Conservation (phyloP, 2,329 filamentous ascomycete species). For the Rhexocercosporidium sp. region DNA sequence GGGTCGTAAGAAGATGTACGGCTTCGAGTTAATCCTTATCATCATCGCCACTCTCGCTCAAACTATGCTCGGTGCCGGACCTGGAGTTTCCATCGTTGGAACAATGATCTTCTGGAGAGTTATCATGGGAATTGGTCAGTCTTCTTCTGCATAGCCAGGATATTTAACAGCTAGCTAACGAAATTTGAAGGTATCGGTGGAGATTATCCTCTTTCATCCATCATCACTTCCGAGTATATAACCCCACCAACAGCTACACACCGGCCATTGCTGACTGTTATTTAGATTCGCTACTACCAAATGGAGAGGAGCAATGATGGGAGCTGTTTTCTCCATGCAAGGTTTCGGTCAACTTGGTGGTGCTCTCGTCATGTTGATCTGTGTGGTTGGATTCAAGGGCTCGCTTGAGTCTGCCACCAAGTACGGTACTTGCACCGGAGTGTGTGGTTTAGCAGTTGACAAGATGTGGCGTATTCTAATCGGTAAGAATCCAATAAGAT, state of each 20-base stretch:
- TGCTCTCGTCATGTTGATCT: conserved; percentile 77
- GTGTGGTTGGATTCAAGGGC: conserved; percentile 72
- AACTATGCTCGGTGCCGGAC: conserved; percentile 67
- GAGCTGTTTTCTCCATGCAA: conserved; percentile 85
- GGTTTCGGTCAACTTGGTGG: conserved; percentile 80
- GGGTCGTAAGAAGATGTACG: conserved; percentile 80
- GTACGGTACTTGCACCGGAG: conserved; percentile 63
- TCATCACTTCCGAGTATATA: conserved; percentile 76
- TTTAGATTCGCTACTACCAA: conserved; percentile 76
- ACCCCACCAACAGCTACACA: background rate
- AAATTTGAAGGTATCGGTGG: conserved; percentile 70
- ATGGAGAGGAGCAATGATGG: conserved; percentile 88
- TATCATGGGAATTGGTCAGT: conserved; percentile 59
- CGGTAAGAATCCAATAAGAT: background rate
- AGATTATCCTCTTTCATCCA: conserved; percentile 81
- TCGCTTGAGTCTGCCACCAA: conserved; percentile 59
- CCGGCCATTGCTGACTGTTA: background rate
- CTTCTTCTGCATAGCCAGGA: background rate
- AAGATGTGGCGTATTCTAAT: conserved; percentile 90
- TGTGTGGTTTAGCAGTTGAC: conserved; percentile 72
- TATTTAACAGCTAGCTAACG: conserved; percentile 39
- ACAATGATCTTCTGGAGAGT: conserved; percentile 82
- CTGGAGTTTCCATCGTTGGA: conserved; percentile 66
- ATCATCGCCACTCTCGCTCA: conserved; percentile 80
- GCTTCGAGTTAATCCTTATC: conserved; percentile 79